Conservation (phyloP, 192 early-diverging fungal genomes). For the Podila minutissima region DNA sequence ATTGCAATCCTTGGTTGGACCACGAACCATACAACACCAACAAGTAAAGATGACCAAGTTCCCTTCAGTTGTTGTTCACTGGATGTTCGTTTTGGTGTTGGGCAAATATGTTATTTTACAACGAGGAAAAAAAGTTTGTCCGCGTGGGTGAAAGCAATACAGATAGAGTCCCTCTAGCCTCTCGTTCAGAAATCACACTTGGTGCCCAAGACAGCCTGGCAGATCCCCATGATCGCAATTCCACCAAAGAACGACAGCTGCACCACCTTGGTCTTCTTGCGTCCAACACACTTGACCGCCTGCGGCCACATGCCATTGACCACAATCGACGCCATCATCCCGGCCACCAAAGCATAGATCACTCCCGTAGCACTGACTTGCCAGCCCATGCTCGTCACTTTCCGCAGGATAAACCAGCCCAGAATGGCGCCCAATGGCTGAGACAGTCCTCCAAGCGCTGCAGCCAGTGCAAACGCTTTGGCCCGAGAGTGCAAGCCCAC, state of each 20-base stretch:
- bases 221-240: conserved; percentile 44
- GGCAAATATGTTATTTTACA: background rate
- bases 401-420: conserved; percentile 53
- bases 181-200: conserved; percentile 30
- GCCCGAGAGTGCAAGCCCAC: conserved; percentile 55
- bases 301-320: conserved; percentile 58
- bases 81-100: background rate
- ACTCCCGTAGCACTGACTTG: conserved; percentile 57
- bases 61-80: no score
- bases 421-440: conserved; percentile 64
- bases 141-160: background rate
- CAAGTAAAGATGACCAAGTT: no score
- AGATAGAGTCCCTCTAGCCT: background rate
- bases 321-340: conserved; percentile 64
- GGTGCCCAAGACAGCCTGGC: conserved; percentile 43
- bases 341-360: conserved; percentile 61
- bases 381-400: conserved; percentile 45
- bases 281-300: conserved; percentile 50
- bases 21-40: no score
- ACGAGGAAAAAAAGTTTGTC: background rate
- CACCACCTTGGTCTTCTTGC: conserved; percentile 37
- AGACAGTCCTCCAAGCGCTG: conserved; percentile 60
- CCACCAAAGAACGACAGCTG: conserved; percentile 43
- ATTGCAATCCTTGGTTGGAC: no score
- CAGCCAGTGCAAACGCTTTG: conserved; percentile 56